These are phyloP conservation scores for Rhodotorula toruloides DNA, from an alignment of 768 basidiomycete genomes.

Conservation along the genomic window DNA sequence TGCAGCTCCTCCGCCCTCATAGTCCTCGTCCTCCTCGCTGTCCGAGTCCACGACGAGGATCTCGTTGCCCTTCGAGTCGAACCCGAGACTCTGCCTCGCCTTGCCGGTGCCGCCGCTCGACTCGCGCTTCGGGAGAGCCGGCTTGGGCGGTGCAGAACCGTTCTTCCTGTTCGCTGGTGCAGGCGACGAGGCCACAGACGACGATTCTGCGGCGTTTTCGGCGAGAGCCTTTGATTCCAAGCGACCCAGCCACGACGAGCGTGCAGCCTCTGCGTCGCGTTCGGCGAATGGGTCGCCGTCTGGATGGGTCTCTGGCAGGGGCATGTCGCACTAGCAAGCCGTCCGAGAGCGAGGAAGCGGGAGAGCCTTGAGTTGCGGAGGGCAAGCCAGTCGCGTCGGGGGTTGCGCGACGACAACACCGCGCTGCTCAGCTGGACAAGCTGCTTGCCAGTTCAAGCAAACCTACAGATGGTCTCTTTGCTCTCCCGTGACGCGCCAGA, in stretches of 20 bases:
- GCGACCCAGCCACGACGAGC: slow-evolving; percentile 16
- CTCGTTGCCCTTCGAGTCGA: not conserved
- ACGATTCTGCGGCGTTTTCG: not conserved
- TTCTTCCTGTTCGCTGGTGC: not conserved
- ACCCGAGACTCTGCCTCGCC: not conserved
- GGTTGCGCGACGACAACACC: no score
- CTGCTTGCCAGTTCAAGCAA: no score
- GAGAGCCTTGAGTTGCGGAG: no score
- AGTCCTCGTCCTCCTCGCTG: slow-evolving; percentile 20
- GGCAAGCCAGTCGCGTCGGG: no score
- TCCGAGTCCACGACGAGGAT: slow-evolving; percentile 5
- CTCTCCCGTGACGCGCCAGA: no score
- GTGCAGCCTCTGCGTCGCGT: not conserved
- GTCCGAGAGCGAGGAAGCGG: no score
- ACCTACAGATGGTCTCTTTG: no score
- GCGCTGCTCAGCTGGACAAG: no score
- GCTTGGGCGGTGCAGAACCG: not conserved
- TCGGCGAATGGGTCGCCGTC: slow-evolving; percentile 37
- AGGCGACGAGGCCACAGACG: slow-evolving; percentile 19
- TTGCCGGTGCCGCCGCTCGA: not conserved
- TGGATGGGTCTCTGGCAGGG: slow-evolving; percentile 25
- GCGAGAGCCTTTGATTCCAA: no score
- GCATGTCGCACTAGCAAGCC: no score
- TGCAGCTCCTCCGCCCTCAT: not conserved
- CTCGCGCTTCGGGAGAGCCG: not conserved